phyloP scores from a whole-genome alignment of 164 flowering plant genomes.

The Piper longum region DNA sequence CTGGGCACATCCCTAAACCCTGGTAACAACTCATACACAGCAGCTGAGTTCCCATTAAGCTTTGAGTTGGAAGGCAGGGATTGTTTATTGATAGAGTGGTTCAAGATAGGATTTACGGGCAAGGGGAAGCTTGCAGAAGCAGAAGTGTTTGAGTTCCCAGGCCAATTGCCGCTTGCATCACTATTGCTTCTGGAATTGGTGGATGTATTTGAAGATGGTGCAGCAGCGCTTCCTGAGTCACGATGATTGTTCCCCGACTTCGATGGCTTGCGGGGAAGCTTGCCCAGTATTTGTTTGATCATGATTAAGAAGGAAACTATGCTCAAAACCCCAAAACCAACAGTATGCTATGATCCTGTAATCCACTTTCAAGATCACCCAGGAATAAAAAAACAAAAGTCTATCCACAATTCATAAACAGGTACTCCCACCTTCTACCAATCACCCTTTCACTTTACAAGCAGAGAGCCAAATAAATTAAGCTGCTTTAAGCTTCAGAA shows the following conservation, averaged over 20 bases:
- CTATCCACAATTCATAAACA: no score
- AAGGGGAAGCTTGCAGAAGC: constrained; percentile 12
- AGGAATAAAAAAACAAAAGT: no score
- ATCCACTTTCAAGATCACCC: neutral
- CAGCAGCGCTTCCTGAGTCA: constrained; percentile 12
- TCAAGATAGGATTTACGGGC: constrained; percentile 12
- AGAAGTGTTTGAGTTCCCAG: constrained; percentile 12
- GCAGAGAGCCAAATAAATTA: neutral
- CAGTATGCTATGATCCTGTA: neutral
- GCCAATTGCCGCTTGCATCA: constrained; percentile 15
- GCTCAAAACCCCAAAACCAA: neutral
- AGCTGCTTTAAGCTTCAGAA: neutral
- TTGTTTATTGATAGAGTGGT: constrained; percentile 11
- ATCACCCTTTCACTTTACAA: neutral
- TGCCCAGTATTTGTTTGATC: constrained; percentile 50
- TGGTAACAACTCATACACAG: constrained; percentile 50
- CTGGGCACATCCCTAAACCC: constrained; percentile 56
- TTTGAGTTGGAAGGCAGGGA: constrained; percentile 12
- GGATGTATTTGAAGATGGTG: constrained; percentile 11
- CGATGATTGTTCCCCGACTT: constrained; percentile 27
- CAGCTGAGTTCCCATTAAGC: constrained; percentile 19
- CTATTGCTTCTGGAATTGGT: constrained; percentile 21
- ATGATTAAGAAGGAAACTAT: constrained; percentile 10
- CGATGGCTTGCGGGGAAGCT: constrained; percentile 46
- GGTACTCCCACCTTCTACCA: no score